Evolutionary conservation across 73 alveolate species (phyloP).

Genomic region (Stentor coeruleus): DNA sequence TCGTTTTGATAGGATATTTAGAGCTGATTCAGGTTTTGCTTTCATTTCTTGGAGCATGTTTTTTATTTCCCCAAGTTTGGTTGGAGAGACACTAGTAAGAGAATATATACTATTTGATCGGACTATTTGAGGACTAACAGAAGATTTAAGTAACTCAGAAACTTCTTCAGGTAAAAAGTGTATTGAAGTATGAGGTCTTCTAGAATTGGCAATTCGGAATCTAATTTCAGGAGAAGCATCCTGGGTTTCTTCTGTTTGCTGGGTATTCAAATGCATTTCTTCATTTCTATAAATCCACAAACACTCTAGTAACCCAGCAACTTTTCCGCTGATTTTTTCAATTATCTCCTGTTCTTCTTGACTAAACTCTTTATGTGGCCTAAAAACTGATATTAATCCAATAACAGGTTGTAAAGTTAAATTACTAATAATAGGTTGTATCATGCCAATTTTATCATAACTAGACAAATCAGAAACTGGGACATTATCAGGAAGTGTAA

Average conservation of each 20-base stretch:
- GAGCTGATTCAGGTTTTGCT: constrained; percentile 1
- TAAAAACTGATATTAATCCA: not conserved
- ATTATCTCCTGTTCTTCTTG: not conserved
- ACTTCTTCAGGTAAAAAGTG: not conserved
- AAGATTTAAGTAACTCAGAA: too few relatives aligned
- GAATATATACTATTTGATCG: not conserved
- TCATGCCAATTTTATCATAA: not conserved
- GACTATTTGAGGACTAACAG: not conserved
- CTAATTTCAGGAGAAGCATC: constrained; percentile 4
- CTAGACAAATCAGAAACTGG: not conserved
- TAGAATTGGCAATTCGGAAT: constrained; percentile 19
- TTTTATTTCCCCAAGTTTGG: not conserved
- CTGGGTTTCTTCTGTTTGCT: not conserved
- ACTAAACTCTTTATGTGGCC: not conserved
- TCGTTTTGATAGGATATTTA: not conserved
- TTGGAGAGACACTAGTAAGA: not conserved
- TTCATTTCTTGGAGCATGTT: not conserved
- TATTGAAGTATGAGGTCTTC: not conserved
- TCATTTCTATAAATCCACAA: not conserved
- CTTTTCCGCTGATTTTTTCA: not conserved
- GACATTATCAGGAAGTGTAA: not conserved
- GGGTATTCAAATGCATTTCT: not conserved
- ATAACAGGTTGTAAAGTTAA: not conserved
- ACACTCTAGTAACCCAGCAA: not conserved
- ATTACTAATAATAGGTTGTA: not conserved